These are phyloP conservation scores for Piloderma croceum DNA, from an alignment of 768 basidiomycete genomes.

Conservation along the genomic window DNA sequence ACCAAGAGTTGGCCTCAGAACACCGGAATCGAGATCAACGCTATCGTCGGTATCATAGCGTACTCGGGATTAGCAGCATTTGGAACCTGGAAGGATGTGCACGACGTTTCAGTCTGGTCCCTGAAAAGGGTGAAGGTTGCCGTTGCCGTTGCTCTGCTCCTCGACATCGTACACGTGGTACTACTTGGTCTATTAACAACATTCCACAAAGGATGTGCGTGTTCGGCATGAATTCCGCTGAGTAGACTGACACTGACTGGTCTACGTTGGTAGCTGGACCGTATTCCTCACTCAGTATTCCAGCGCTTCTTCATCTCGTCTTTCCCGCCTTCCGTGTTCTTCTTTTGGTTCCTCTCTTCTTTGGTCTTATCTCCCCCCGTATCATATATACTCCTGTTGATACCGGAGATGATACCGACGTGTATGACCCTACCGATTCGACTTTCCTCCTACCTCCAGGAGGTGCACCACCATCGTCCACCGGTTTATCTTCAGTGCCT, in stretches of 20 bases:
- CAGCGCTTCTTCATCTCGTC: conserved; percentile 39
- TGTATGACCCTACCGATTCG: conserved; percentile 39
- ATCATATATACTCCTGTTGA: conserved; percentile 53
- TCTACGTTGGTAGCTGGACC: conserved; percentile 4
- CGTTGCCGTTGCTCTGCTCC: conserved; percentile 44
- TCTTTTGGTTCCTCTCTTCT: conserved; percentile 54
- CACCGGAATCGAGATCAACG: conserved; percentile 63
- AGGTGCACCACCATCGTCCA: conserved; percentile 37
- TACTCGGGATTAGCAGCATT: conserved; percentile 69
- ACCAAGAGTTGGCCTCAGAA: conserved; percentile 57
- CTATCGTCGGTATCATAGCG: conserved; percentile 62
- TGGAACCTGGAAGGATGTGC: conserved; percentile 75
- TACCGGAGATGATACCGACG: conserved; percentile 36
- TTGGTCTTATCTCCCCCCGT: conserved; percentile 57
- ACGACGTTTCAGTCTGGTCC: conserved; percentile 65
- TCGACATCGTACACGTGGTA: conserved; percentile 58
- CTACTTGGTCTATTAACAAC: conserved; percentile 37
- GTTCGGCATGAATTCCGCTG: too few relatives aligned
- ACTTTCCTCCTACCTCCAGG: conserved; percentile 54
- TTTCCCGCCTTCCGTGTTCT: conserved; percentile 65
- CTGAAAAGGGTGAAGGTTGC: conserved; percentile 51
- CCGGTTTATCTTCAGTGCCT: conserved; percentile 45
- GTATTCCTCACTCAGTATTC: conserved; percentile 9
- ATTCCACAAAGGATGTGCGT: conserved; percentile 10
- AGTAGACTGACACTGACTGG: too few relatives aligned